These are phyloP conservation scores for Annulohypoxylon bovei DNA, from an alignment of 495 filamentous ascomycete species.

Conservation along the genomic window DNA sequence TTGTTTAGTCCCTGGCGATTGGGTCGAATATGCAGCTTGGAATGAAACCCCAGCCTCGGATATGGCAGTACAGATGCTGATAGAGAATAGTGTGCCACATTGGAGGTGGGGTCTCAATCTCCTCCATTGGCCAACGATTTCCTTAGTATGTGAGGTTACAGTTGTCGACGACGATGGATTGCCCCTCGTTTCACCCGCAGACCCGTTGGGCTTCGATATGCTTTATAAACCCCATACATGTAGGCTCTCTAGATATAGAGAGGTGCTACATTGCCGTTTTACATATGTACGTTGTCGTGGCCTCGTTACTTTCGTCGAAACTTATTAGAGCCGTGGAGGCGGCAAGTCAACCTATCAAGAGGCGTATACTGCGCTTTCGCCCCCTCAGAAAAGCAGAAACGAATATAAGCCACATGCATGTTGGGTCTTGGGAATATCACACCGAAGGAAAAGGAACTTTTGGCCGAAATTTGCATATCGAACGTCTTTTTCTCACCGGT, in stretches of 20 bases:
- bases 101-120: slow-evolving; percentile 24
- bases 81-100: slow-evolving; percentile 36
- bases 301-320: slow-evolving; percentile 31
- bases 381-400: neutral
- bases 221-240: slow-evolving; percentile 17
- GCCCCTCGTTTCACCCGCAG: slow-evolving; percentile 36
- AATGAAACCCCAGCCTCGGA: slow-evolving; percentile 32
- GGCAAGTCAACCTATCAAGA: slow-evolving; percentile 34
- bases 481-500: neutral
- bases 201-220: slow-evolving; percentile 3
- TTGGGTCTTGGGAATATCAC: neutral
- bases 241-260: slow-evolving; percentile 8
- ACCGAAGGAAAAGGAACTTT: neutral
- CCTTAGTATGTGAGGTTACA: slow-evolving; percentile 25
- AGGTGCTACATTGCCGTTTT: slow-evolving; percentile 27
- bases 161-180: slow-evolving; percentile 20
- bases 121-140: slow-evolving; percentile 34
- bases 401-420: slow-evolving; percentile 16
- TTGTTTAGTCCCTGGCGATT: slow-evolving; percentile 38
- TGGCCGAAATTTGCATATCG: neutral
- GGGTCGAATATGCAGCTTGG: slow-evolving; percentile 31
- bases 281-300: slow-evolving; percentile 37
- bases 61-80: slow-evolving; percentile 37
- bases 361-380: neutral
- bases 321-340: slow-evolving; percentile 26